phyloP scores from a whole-genome alignment of 306 rosid genomes.

The Astragalus glycyphyllos region DNA sequence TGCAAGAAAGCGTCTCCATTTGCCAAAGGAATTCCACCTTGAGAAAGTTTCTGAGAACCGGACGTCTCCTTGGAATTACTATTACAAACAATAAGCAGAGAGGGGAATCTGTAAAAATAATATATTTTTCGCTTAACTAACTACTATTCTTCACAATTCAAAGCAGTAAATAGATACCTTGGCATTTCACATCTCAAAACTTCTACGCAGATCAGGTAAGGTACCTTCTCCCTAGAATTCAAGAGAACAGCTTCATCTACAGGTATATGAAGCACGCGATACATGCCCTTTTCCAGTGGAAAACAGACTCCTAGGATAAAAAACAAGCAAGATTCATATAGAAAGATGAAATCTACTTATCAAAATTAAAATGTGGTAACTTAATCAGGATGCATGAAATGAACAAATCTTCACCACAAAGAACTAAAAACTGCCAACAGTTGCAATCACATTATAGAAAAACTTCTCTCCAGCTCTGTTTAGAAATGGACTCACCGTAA shows the following conservation, averaged over 20 bases:
- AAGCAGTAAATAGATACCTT: conserved; percentile 60
- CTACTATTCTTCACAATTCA: conserved; percentile 31
- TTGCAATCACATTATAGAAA: conserved; percentile 32
- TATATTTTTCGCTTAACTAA: conserved; percentile 31
- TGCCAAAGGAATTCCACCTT: conserved; percentile 97
- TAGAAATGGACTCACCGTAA: conserved; percentile 12
- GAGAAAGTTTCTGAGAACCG: conserved; percentile 83
- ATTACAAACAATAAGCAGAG: conserved; percentile 44
- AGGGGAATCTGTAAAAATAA: conserved; percentile 36
- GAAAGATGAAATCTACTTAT: conserved; percentile 27
- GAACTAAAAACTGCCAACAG: conserved; percentile 21
- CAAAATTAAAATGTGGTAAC: conserved; percentile 32
- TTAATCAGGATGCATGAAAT: conserved; percentile 16
- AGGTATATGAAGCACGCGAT: conserved; percentile 90
- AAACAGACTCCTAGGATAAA: conserved; percentile 79
- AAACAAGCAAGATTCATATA: conserved; percentile 43
- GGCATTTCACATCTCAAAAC: conserved; percentile 89
- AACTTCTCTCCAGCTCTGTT: conserved; percentile 20
- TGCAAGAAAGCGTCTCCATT: conserved; percentile 92
- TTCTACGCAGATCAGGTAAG: conserved; percentile 88
- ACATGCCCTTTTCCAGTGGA: conserved; percentile 98
- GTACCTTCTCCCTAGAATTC: conserved; percentile 99
- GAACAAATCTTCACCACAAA: conserved; percentile 17
- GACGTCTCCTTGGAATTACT: conserved; percentile 84
- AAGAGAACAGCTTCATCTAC: conserved; percentile 98